Percentiles rank a stretch among this genome's conserved stretches.
Conservation (phyloP, 768 basidiomycete species). For the Steccherinum ochraceum region DNA sequence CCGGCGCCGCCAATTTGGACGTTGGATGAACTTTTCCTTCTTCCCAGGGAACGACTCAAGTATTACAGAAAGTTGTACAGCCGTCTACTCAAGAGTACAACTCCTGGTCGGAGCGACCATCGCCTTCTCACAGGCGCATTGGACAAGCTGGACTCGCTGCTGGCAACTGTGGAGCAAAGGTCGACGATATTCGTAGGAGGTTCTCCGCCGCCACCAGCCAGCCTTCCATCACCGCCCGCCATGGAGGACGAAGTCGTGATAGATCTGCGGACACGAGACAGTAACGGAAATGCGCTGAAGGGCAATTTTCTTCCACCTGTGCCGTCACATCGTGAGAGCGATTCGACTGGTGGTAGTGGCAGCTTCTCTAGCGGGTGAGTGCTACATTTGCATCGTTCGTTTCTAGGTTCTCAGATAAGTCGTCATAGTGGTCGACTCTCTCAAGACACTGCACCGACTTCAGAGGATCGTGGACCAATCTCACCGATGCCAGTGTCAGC, state of each 20-base stretch:
- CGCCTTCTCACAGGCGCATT: slow-evolving; percentile 72
- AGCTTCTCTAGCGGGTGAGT: slow-evolving; percentile 56
- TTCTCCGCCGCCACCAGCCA: slow-evolving; percentile 10
- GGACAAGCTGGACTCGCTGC: slow-evolving; percentile 70
- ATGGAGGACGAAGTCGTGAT: slow-evolving; percentile 53
- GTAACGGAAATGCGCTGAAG: slow-evolving; percentile 11
- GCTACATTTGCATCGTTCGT: neutral
- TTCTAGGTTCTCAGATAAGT: no score
- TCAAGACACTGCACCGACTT: slow-evolving; percentile 50
- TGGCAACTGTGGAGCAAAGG: slow-evolving; percentile 60
- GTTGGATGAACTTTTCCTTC: slow-evolving; percentile 79
- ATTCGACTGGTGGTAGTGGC: slow-evolving; percentile 21
- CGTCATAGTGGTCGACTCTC: slow-evolving; percentile 49
- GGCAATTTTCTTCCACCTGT: slow-evolving; percentile 7
- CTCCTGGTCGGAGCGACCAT: slow-evolving; percentile 83
- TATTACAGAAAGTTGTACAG: slow-evolving; percentile 93
- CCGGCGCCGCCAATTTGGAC: slow-evolving; percentile 57
- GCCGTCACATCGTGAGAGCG: slow-evolving; percentile 17
- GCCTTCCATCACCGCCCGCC: slow-evolving; percentile 23
- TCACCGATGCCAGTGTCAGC: slow-evolving; percentile 51
- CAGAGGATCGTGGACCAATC: slow-evolving; percentile 46
- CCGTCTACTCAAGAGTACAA: slow-evolving; percentile 78
- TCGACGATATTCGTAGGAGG: slow-evolving; percentile 45
- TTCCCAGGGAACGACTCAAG: slow-evolving; percentile 77
- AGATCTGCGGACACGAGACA: slow-evolving; percentile 40